Evolutionary conservation across 1,284 basidiomycete species (phyloP).

Genomic region (Fomitopsis schrenkii): DNA sequence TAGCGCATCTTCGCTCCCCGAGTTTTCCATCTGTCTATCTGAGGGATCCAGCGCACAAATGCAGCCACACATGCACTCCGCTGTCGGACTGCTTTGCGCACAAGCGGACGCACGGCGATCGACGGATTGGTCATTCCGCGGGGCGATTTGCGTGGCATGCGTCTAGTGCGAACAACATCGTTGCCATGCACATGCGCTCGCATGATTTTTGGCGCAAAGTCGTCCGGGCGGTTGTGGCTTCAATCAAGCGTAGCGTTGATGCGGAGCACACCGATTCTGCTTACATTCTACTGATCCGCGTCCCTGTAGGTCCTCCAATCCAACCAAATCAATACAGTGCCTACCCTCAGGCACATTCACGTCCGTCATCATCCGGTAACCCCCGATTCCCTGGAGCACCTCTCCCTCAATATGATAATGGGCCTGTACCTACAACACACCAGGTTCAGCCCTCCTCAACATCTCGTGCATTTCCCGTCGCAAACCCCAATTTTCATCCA

Average conservation of each 20-base stretch:
- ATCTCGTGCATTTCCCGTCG: not conserved
- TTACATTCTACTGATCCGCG: not conserved
- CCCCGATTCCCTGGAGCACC: not conserved
- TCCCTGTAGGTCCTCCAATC: not conserved
- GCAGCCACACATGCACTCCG: no score
- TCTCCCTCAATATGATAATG: not conserved
- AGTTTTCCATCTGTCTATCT: no score
- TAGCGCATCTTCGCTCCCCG: no score
- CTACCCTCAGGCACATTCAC: not conserved
- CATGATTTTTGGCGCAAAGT: no score
- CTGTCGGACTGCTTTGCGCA: no score
- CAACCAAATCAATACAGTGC: not conserved
- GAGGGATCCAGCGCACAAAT: no score
- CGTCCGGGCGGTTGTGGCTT: not conserved
- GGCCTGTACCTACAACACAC: not conserved
- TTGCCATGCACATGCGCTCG: no score
- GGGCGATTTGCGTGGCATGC: no score
- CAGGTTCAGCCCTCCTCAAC: not conserved
- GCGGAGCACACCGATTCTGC: not conserved
- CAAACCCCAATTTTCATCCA: not conserved
- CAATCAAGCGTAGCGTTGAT: not conserved
- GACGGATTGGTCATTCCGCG: no score
- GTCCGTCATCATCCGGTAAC: not conserved
- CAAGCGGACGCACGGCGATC: no score
- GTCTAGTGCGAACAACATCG: no score